Base-by-base conservation (phyloP, 495 filamentous ascomycete genomes). In the Talaromyces adpressus region DNA sequence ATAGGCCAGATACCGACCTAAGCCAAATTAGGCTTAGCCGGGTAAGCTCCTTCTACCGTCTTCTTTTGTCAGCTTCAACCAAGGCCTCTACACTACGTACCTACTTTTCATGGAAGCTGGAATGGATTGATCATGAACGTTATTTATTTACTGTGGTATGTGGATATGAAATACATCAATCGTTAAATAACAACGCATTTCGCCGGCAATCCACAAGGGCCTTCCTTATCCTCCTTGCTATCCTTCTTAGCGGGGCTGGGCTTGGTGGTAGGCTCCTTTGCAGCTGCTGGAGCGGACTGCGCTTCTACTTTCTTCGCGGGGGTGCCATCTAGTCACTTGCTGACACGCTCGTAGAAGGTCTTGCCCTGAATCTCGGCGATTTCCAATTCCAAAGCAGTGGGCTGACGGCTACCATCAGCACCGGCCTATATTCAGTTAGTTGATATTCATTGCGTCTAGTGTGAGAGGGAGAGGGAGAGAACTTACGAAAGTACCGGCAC, bases 401-500 rank as follows among this genome's bases (percentile, higher is more conserved):
- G 95, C 78, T 90, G 84, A 70, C 94, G 89, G 52, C 88, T 89
- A 68, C 94, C 94, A 59, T 95, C 89, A 64, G 73, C 76, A 63
- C 75, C 85, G 77, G 62, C 62, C 78, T 82, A 61, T 61, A 64
- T 63, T 16, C 6, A 0, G 22, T 61, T 41, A 45, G 29, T n/a
- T 11, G 29, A 49, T 3, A 16, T 20, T 6, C 49, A 57, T 39
- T 22, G 32, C n/a, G 36, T 49, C 27, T 58, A 49, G 12, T 22
- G 11, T 27, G 32, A 49, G 52, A 47, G 7, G 18, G 32, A 49
- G 52, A 47, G 7, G 18, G 16, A 36, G 3, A 36, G 20, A 62
- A 73, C 85, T 75, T 81, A 86, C 88, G 69, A 97, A 93, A 57
- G 94, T 97, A 72, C 94, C 94, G 39, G 94, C 93, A 69, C 94